Evolutionary conservation across 2,329 filamentous ascomycete species (phyloP).

Genomic region (Epichloe brachyelytri): DNA sequence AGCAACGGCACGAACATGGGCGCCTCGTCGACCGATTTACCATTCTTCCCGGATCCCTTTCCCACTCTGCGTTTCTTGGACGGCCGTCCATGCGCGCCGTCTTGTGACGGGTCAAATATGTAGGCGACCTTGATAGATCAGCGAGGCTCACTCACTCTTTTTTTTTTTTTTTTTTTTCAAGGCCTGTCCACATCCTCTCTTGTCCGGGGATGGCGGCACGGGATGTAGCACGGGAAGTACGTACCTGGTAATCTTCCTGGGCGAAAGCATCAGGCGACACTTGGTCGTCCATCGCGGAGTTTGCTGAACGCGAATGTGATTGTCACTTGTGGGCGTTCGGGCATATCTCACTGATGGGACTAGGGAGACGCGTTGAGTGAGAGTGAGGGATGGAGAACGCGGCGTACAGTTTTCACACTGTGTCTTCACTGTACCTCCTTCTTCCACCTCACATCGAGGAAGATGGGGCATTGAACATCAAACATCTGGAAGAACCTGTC

Average conservation of each 20-base stretch:
- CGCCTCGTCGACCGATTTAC: conserved; percentile 7
- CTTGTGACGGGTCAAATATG: conserved; percentile 29
- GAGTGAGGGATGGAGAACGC: not conserved
- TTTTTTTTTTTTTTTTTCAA: no score
- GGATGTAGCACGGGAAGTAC: not conserved
- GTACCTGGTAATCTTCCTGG: conserved; percentile 34
- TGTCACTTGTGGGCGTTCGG: not conserved
- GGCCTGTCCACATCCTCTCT: no score
- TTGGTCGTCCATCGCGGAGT: conserved; percentile 13
- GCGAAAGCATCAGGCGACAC: conserved; percentile 12
- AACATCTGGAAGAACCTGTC: no score
- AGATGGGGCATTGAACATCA: no score
- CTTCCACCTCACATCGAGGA: not conserved
- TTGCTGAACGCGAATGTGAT: not conserved
- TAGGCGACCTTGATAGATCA: conserved; percentile 6
- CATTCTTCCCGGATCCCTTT: conserved; percentile 20
- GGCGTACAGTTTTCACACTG: not conserved
- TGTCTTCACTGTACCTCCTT: not conserved
- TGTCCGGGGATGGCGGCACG: not conserved
- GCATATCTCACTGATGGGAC: no score
- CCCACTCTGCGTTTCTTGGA: conserved; percentile 45
- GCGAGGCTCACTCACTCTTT: no score
- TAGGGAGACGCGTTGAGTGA: conserved; percentile 2
- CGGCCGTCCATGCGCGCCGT: conserved; percentile 25
- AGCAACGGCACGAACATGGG: conserved; percentile 39